These are phyloP conservation scores for Lachnellula hyalina DNA, from an alignment of 2,329 filamentous ascomycete species.

Conservation along the genomic window DNA sequence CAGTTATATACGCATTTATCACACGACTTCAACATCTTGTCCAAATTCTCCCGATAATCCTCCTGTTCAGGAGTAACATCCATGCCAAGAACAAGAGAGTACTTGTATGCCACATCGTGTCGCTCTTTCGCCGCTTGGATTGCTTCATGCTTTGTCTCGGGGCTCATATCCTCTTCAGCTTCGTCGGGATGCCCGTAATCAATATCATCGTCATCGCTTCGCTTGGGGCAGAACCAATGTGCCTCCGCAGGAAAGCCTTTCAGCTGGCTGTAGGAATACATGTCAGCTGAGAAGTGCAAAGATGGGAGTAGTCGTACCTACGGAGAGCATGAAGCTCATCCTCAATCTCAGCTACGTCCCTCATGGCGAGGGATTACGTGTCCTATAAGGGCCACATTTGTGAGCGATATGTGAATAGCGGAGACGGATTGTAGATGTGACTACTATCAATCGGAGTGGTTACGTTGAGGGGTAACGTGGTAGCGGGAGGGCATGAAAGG, in stretches of 20 bases:
- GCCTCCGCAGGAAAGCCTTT: slow-evolving; percentile 34
- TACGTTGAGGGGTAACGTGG: neutral
- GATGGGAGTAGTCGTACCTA: slow-evolving; percentile 17
- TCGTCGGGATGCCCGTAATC: slow-evolving; percentile 55
- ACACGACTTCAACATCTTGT: slow-evolving; percentile 56
- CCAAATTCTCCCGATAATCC: slow-evolving; percentile 53
- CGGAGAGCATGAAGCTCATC: slow-evolving; percentile 29
- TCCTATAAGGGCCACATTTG: slow-evolving; percentile 14
- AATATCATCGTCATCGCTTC: slow-evolving; percentile 55
- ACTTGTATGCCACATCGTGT: slow-evolving; percentile 59
- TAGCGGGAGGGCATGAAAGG: neutral
- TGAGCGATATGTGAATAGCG: neutral
- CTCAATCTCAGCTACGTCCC: slow-evolving; percentile 28
- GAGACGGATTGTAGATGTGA: neutral
- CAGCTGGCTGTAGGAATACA: slow-evolving; percentile 21
- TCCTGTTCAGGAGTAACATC: slow-evolving; percentile 46
- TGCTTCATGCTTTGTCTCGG: slow-evolving; percentile 45
- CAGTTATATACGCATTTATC: slow-evolving; percentile 69
- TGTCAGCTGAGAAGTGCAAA: slow-evolving; percentile 3
- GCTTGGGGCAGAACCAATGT: slow-evolving; percentile 65
- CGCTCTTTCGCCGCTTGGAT: slow-evolving; percentile 52
- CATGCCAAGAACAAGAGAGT: slow-evolving; percentile 64
- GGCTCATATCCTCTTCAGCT: slow-evolving; percentile 43
- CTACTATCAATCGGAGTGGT: neutral
- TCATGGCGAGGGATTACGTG: slow-evolving; percentile 18